These are phyloP conservation scores for Elsinoe ampelina DNA, from an alignment of 2,329 filamentous ascomycete species.

Conservation along the genomic window DNA sequence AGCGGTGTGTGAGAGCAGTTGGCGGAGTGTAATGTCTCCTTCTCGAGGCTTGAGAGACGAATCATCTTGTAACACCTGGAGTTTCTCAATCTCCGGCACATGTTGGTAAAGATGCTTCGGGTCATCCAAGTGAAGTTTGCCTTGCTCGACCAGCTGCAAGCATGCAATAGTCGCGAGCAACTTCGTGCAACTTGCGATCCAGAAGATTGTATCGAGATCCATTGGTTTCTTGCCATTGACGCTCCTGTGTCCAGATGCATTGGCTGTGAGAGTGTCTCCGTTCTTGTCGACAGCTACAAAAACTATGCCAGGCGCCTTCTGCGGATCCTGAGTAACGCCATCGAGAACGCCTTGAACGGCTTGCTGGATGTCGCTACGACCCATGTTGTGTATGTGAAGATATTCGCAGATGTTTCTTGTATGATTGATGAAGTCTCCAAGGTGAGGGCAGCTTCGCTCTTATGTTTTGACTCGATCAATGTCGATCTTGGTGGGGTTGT, in stretches of 20 bases:
- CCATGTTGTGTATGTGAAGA: background rate
- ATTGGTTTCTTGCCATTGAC: conserved; percentile 41
- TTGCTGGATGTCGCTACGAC: background rate
- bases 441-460: too few species aligned
- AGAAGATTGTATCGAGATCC: conserved; percentile 52
- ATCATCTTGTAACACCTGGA: conserved; percentile 34
- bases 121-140: conserved; percentile 35
- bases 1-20: conserved; percentile 42
- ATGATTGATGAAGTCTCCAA: too few species aligned
- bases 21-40: conserved; percentile 40
- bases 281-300: conserved; percentile 38
- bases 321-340: conserved; percentile 1
- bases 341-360: conserved; percentile 2
- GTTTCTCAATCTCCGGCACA: conserved; percentile 35
- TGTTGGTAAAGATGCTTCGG: conserved; percentile 30
- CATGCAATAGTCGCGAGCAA: conserved; percentile 36
- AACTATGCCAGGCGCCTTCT: conserved; percentile 28
- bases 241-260: conserved; percentile 34
- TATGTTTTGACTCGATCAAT: background rate
- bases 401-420: too few species aligned
- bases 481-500: background rate
- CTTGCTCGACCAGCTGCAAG: conserved; percentile 41
- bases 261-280: conserved; percentile 33
- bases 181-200: conserved; percentile 45
- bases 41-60: conserved; percentile 34